Percentiles rank a stretch among this genome's conserved stretches.
These are phyloP conservation scores for Choiromyces venosus DNA, from an alignment of 495 filamentous ascomycete species.

Conservation along the genomic window DNA sequence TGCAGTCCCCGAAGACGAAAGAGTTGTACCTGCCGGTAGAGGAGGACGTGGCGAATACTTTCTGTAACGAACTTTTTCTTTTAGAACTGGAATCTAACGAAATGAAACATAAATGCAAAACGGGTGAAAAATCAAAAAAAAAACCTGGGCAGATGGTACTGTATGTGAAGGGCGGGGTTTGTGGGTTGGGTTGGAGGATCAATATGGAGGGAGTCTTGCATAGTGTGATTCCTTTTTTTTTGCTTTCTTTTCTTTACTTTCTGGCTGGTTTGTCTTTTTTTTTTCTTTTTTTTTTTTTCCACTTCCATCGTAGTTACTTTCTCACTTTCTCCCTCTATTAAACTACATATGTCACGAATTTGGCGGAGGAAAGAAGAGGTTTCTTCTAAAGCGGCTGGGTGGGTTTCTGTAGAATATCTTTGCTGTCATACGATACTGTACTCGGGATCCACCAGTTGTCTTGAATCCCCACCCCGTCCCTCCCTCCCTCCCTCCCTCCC, in stretches of 20 bases:
- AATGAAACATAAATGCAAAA: not conserved
- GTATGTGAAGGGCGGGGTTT: too few species aligned
- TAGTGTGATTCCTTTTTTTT: not conserved
- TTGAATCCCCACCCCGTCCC: not conserved
- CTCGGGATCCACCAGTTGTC: not conserved
- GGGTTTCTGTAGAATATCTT: not conserved
- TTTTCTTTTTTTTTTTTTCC: not conserved
- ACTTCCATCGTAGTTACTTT: not conserved
- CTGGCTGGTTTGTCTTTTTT: not conserved
- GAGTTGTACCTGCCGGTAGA: slow-evolving; percentile 75
- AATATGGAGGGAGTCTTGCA: slow-evolving; percentile 4
- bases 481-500: not conserved
- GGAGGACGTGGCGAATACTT: slow-evolving; percentile 90
- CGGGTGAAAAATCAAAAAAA: not conserved
- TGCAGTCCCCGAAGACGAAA: slow-evolving; percentile 85
- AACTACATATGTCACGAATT: not conserved
- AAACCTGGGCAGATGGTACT: not conserved
- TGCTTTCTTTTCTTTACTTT: too few species aligned
- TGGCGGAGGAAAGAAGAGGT: not conserved
- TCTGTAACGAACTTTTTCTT: slow-evolving; percentile 62
- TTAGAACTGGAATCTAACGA: not conserved
- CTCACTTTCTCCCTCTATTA: not conserved
- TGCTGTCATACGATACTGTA: not conserved
- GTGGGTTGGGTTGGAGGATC: not conserved
- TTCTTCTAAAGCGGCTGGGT: not conserved